Base-by-base conservation (phyloP, 352 stramenopile genomes). In the Phytopythium boreale region DNA sequence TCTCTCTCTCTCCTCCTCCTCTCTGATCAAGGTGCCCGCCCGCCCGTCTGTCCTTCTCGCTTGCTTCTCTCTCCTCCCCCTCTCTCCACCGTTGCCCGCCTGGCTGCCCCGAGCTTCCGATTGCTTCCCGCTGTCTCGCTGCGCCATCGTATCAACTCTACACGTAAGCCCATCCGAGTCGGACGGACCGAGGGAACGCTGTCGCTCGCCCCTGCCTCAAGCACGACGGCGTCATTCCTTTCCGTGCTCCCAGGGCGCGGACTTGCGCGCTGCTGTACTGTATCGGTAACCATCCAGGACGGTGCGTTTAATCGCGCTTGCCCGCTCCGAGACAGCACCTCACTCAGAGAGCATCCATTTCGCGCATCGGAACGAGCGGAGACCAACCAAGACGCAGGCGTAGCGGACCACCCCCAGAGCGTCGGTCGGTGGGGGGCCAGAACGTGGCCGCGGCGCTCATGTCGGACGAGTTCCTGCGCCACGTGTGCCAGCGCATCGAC, bases 401-500 rank as follows among this genome's bases (percentile, higher is more conserved):
- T 34, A 34, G 34, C 34, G 5, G 10, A 7, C 34, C 10, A 14
- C 34, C 34, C 7, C 34, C 34, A 39, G 34, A 3, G 34, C 34
- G 34, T 14, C 34, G 34, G 10, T 1, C 34, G 34, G 34, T 7
- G 34, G 34, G 10, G 29, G 29, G 29, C 4, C 29, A 34, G 29
- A 34, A 34, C 29, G 29, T 34, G 29, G 29, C 29, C 29, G 29
- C 29, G 29, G 34, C 34, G 34, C 34, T 14, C n/a, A 66, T 70
- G 62, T 70, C 63, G 27, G 57, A 68, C 46, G 72, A 75, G 44
- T 64, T 78, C 59, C 61, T 86, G 58, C 59, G 74, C 56, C 74
- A 86, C 69, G 68, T 86, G 29, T 74, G 77, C 14, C 72, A 79
- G 64, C 77, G 77, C 15, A 66, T 86, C n/a, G 77, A 86, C 55